Conservation (phyloP, 805 yeast genomes). For the Saturnispora halmiae region DNA sequence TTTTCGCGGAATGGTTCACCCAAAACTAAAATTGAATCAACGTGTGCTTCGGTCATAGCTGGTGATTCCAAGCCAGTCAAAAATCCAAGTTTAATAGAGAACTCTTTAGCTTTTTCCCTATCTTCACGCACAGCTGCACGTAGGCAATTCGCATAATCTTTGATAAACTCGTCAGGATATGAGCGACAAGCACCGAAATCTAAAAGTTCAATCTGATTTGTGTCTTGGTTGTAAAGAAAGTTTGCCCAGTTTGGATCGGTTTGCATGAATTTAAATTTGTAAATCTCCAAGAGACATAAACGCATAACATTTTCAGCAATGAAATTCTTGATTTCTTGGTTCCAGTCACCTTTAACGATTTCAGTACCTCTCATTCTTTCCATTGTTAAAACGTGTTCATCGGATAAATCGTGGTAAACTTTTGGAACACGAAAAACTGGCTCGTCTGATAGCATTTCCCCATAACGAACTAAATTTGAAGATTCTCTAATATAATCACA, state of each 20-base stretch:
- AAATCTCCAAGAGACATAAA: slow-evolving; percentile 77
- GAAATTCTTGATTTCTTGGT: slow-evolving; percentile 67
- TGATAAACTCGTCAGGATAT: slow-evolving; percentile 58
- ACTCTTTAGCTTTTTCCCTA: slow-evolving; percentile 49
- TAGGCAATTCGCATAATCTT: slow-evolving; percentile 59
- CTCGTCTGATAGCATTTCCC: slow-evolving; percentile 49
- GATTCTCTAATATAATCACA: slow-evolving; percentile 94
- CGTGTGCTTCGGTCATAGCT: slow-evolving; percentile 85
- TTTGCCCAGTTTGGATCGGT: slow-evolving; percentile 99
- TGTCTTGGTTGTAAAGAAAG: slow-evolving; percentile 68
- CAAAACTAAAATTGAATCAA: slow-evolving; percentile 78
- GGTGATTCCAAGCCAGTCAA: slow-evolving; percentile 84
- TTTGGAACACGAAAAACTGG: slow-evolving; percentile 70
- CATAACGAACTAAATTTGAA: slow-evolving; percentile 57
- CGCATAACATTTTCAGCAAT: slow-evolving; percentile 82
- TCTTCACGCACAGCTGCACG: slow-evolving; percentile 69
- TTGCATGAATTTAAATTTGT: slow-evolving; percentile 84
- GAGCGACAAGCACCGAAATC: slow-evolving; percentile 95
- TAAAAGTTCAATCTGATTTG: slow-evolving; percentile 68
- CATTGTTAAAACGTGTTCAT: slow-evolving; percentile 84
- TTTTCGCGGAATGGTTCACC: slow-evolving; percentile 80
- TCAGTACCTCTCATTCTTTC: slow-evolving; percentile 76
- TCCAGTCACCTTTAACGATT: slow-evolving; percentile 66
- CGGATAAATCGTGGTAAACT: slow-evolving; percentile 68
- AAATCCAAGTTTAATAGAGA: slow-evolving; percentile 71